Percentiles rank a stretch among this genome's conserved stretches.
These are phyloP conservation scores for Talaromyces sp. DNA, from an alignment of 2,329 filamentous ascomycete species.

Conservation along the genomic window DNA sequence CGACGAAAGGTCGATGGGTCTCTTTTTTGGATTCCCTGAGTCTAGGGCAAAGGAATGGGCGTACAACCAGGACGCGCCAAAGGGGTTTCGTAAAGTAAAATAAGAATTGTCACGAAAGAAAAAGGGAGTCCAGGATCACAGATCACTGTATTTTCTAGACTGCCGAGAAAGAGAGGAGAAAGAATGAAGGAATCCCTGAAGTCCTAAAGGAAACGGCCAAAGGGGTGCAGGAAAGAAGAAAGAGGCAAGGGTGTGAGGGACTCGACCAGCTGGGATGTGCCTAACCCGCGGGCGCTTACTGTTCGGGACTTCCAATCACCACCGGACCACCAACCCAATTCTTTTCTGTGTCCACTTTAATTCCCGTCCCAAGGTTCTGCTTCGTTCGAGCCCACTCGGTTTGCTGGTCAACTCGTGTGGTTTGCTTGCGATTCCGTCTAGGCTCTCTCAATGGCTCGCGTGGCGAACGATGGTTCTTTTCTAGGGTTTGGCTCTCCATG, in stretches of 20 bases:
- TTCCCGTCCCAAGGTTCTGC: slow-evolving; percentile 8
- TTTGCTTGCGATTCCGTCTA: neutral
- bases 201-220: slow-evolving; percentile 12
- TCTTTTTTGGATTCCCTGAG: slow-evolving; percentile 22
- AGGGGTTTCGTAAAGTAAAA: slow-evolving; percentile 6
- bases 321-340: neutral
- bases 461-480: slow-evolving; percentile 13
- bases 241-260: slow-evolving; percentile 4
- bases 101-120: slow-evolving; percentile 16
- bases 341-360: neutral
- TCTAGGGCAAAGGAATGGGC: slow-evolving; percentile 35
- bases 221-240: slow-evolving; percentile 14
- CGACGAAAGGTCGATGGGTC: slow-evolving; percentile 10
- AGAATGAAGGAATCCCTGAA: slow-evolving; percentile 21
- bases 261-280: neutral
- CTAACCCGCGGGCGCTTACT: slow-evolving; percentile 15
- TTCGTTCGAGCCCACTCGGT: neutral
- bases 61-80: slow-evolving; percentile 44
- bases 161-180: slow-evolving; percentile 29
- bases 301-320: neutral
- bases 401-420: neutral
- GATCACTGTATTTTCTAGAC: slow-evolving; percentile 23
- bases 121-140: slow-evolving; percentile 34
- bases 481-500: neutral
- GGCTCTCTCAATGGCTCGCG: neutral